These are phyloP conservation scores for Alternaria longipes DNA, from an alignment of 2,329 filamentous ascomycete species.

Conservation along the genomic window DNA sequence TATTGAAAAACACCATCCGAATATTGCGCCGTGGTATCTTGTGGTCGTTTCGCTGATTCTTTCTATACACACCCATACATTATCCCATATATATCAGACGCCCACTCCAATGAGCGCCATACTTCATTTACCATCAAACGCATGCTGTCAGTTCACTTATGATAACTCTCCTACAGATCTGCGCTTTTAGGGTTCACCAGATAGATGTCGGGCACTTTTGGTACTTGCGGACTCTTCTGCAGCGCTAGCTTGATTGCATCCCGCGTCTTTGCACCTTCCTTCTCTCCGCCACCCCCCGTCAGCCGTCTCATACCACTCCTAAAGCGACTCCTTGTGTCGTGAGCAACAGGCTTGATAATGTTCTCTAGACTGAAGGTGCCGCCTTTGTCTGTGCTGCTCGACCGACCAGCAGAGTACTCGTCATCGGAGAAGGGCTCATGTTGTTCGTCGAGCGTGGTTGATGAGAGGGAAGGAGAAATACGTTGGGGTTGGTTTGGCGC, in stretches of 20 bases:
- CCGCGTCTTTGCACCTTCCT: conserved; percentile 51
- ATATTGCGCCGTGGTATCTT: conserved; percentile 3
- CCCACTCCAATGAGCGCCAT: background rate
- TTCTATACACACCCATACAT: conserved; percentile 2
- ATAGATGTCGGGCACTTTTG: conserved; percentile 59
- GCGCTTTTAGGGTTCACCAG: conserved; percentile 50
- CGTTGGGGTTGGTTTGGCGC: conserved; percentile 58
- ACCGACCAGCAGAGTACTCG: conserved; percentile 64
- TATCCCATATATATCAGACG: background rate
- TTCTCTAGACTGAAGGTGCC: conserved; percentile 49
- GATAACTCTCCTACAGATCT: conserved; percentile 32
- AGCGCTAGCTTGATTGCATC: conserved; percentile 48
- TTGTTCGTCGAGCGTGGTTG: conserved; percentile 79
- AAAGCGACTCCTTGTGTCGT: conserved; percentile 60
- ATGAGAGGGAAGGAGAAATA: conserved; percentile 61
- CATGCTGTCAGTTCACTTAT: background rate
- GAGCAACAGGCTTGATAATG: conserved; percentile 68
- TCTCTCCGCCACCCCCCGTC: conserved; percentile 63
- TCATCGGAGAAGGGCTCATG: conserved; percentile 82
- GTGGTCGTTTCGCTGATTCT: background rate
- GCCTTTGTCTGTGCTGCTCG: conserved; percentile 33
- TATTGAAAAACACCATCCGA: background rate
- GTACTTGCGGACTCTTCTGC: conserved; percentile 58
- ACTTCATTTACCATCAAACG: background rate
- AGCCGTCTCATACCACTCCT: conserved; percentile 68